Base-by-base conservation (phyloP, 2,329 filamentous ascomycete genomes). In the Pyrenochaeta sp. region DNA sequence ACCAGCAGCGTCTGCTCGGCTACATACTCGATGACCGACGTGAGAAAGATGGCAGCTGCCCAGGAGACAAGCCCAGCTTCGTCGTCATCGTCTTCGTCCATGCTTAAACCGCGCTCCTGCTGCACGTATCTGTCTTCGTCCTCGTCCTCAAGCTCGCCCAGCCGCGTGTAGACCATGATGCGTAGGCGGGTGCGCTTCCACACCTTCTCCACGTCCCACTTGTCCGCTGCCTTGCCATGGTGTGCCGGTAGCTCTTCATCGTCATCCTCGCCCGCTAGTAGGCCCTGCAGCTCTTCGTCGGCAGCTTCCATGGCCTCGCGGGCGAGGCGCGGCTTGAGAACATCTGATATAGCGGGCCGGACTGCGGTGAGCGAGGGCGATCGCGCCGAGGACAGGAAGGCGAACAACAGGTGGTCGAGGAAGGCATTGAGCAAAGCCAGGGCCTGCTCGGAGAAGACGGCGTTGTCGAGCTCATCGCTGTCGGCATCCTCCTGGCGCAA, bases 141-240 rank as follows among this genome's bases (percentile, higher is more conserved):
- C 66, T 98, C 93, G 79, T 99, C 95, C 77, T 99, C 96, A 85
- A 99, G 89, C 73, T 99, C 94, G 44, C 95, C 95, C 6, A 99
- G 83, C 8, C 95, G 93, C 8, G 93, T 98, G 76, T 98, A 98
- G 24, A 99, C 94, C 95, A 99, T 99, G 77, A 95, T 97, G 59
- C 95, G 88, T 69, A 99, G 81, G 53, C 95, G 88, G 0, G 93
- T 95, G 66, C 95, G 87, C 81, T 96, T 97, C 93, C 95, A 99
- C 19, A 93, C 90, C 54, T 93, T 84, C 73, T 97, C 91, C n/a
- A 96, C 81, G 74, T 98, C 93, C 87, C 94, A 98, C 66, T 90
- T 87, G 2, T 83, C 83, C 10, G 80, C 64, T 8, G 64, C 62
- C 39, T 72, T 69, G 25, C 42, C 69, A n/a, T 65, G 50, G 36